Conservation (phyloP, 139 green algal genomes). For the Haematococcus lacustris region DNA sequence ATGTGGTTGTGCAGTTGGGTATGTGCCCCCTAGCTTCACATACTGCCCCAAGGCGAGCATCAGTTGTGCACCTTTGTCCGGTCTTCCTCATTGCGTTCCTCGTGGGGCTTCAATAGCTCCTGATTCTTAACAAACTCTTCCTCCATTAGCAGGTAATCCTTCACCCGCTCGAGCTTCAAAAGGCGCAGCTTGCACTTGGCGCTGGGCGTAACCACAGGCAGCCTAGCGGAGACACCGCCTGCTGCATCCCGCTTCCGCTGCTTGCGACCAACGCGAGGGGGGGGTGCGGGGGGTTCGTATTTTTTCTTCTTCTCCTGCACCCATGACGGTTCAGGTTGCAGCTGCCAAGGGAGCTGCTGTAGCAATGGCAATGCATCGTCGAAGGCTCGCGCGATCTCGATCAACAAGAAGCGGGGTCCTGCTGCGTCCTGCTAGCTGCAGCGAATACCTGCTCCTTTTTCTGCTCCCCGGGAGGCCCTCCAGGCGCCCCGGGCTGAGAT, state of each 20-base stretch:
- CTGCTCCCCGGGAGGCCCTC: conserved; percentile 29
- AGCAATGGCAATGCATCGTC: not conserved
- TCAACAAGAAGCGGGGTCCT: not conserved
- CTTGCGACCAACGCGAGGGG: conserved; percentile 91
- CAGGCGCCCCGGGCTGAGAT: conserved; percentile 16
- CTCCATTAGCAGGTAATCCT: conserved; percentile 99
- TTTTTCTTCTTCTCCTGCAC: conserved; percentile 88
- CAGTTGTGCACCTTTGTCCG: conserved; percentile 76
- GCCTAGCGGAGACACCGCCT: conserved; percentile 60
- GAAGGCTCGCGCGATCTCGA: not conserved
- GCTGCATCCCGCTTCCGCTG: conserved; percentile 68
- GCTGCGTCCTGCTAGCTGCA: not conserved
- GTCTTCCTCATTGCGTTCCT: conserved; percentile 93
- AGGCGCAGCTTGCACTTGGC: conserved; percentile 93
- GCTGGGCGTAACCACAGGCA: conserved; percentile 86
- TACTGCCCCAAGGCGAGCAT: too few relatives aligned
- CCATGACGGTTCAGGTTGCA: not conserved
- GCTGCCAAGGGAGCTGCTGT: not conserved
- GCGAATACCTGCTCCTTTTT: conserved; percentile 39
- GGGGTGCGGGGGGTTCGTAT: conserved; percentile 88
- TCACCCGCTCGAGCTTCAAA: conserved; percentile 97
- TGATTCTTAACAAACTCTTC: conserved; percentile 97
- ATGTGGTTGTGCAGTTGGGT: too few relatives aligned
- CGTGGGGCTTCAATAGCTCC: conserved; percentile 82
- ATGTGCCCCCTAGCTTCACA: too few relatives aligned